Evolutionary conservation across 306 rosid genomes (phyloP).

Genomic region (Prunus padus): DNA sequence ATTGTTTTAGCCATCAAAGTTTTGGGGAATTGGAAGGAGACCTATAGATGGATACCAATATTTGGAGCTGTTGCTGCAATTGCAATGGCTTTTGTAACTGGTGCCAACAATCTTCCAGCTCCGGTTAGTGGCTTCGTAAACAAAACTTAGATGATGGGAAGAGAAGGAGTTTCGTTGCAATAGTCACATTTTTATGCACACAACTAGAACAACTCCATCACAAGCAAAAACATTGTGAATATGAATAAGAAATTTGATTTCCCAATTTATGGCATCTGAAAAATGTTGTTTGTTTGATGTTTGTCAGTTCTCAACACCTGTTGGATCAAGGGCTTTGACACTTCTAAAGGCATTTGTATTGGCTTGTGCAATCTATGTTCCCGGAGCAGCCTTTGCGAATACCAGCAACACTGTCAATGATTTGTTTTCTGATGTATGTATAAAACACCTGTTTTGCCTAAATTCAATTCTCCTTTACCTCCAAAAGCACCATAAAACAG

Average conservation of each 20-base stretch:
- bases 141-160: background rate
- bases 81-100: constrained; percentile 20
- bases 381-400: constrained; percentile 25
- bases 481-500: background rate
- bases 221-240: background rate
- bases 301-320: constrained; percentile 23
- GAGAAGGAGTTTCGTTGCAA: background rate
- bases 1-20: constrained; percentile 10
- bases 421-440: constrained; percentile 22
- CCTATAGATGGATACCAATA: constrained; percentile 31
- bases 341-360: constrained; percentile 19
- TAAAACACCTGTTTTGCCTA: too few relatives aligned
- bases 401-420: constrained; percentile 4
- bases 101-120: constrained; percentile 33
- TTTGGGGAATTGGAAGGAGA: constrained; percentile 26
- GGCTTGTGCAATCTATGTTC: constrained; percentile 24
- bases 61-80: constrained; percentile 29
- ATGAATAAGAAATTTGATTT: background rate
- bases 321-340: constrained; percentile 26
- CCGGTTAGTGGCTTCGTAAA: constrained; percentile 22
- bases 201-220: too few relatives aligned
- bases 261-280: background rate
- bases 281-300: background rate
- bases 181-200: background rate
- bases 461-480: background rate